Evolutionary conservation across 2,329 filamentous ascomycete genomes (phyloP).

Genomic region (Plenodomus biglobosus): DNA sequence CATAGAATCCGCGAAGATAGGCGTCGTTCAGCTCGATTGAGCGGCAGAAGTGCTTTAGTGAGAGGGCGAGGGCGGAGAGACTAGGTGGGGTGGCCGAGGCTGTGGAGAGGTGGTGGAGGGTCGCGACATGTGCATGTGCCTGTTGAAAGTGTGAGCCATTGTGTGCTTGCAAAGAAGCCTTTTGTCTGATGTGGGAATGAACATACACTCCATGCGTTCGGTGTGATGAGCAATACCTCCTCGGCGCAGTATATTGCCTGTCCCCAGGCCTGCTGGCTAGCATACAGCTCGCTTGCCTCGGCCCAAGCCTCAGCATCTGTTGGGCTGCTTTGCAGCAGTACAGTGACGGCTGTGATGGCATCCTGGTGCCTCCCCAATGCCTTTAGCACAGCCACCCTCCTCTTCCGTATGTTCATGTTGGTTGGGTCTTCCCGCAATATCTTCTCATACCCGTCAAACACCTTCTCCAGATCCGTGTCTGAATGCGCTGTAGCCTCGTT

Average conservation of each 20-base stretch:
- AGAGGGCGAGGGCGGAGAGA: slow-evolving; percentile 61
- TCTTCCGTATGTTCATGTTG: slow-evolving; percentile 84
- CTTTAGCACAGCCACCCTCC: slow-evolving; percentile 76
- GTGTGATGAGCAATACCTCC: slow-evolving; percentile 81
- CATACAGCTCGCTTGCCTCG: slow-evolving; percentile 85
- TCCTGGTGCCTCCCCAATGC: slow-evolving; percentile 70
- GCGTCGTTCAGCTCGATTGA: slow-evolving; percentile 92
- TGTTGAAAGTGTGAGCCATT: slow-evolving; percentile 40
- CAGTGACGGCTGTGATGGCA: slow-evolving; percentile 71
- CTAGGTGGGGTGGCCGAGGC: slow-evolving; percentile 26
- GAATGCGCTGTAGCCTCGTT: slow-evolving; percentile 78
- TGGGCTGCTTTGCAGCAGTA: slow-evolving; percentile 78
- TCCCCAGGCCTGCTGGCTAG: slow-evolving; percentile 72
- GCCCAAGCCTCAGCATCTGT: slow-evolving; percentile 94
- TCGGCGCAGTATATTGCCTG: slow-evolving; percentile 89
- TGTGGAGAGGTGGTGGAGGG: slow-evolving; percentile 73
- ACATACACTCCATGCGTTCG: slow-evolving; percentile 95
- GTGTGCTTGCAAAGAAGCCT: slow-evolving; percentile 9
- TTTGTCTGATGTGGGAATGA: slow-evolving; percentile 1
- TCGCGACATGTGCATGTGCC: slow-evolving; percentile 85
- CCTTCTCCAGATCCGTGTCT: slow-evolving; percentile 63
- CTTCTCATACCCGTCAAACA: slow-evolving; percentile 76
- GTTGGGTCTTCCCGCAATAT: slow-evolving; percentile 72
- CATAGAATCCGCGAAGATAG: slow-evolving; percentile 90
- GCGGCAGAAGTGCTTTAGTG: slow-evolving; percentile 81